Percentiles rank a stretch among this genome's conserved stretches.
Conservation (phyloP, 768 basidiomycete genomes). For the Crepidotus variabilis region DNA sequence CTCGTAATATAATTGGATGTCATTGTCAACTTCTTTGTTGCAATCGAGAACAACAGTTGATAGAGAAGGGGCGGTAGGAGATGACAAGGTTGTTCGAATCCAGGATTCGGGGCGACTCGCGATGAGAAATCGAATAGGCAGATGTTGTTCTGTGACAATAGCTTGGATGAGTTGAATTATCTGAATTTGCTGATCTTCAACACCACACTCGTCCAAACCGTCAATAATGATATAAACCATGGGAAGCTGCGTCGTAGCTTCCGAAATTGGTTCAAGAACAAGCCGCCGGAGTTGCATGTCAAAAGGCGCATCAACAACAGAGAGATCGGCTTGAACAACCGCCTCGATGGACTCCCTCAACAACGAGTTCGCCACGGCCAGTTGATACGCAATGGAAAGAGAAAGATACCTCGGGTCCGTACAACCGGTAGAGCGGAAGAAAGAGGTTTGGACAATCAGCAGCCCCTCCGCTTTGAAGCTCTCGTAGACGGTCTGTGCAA, state of each 20-base stretch:
- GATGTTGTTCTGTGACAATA: background rate
- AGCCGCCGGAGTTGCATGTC: slow-evolving; percentile 2
- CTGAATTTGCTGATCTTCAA: too few relatives aligned
- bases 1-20: slow-evolving; percentile 8
- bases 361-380: background rate
- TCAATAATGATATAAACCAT: slow-evolving; percentile 5
- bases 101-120: slow-evolving; percentile 12
- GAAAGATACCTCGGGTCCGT: background rate
- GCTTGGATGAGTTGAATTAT: too few relatives aligned
- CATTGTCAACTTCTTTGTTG: slow-evolving; percentile 1
- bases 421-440: too few relatives aligned
- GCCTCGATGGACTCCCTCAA: background rate
- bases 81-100: background rate
- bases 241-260: background rate
- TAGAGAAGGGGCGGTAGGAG: background rate
- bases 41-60: slow-evolving; percentile 6
- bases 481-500: slow-evolving; percentile 5
- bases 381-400: slow-evolving; percentile 10
- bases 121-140: slow-evolving; percentile 8
- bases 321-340: slow-evolving; percentile 4
- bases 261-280: slow-evolving; percentile 2
- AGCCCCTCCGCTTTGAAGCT: background rate
- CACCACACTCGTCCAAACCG: too few relatives aligned
- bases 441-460: slow-evolving; percentile 2
- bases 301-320: slow-evolving; percentile 2